These are phyloP conservation scores for Pyracantha coccinea DNA, from an alignment of 331 rosid species.

Conservation along the genomic window DNA sequence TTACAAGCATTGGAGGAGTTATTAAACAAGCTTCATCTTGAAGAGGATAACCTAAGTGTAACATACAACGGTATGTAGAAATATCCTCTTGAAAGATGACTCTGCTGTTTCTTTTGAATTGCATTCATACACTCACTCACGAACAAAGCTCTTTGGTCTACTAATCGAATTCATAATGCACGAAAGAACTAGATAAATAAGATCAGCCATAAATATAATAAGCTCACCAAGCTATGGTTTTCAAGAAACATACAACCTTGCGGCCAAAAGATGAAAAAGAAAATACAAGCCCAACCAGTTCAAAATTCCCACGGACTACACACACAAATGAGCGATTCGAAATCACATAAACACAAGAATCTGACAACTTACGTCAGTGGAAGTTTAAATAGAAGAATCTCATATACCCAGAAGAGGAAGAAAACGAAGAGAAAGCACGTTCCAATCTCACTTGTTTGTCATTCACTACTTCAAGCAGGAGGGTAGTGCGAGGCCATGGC, in stretches of 20 bases:
- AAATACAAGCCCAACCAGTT: constrained; percentile 2
- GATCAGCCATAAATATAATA: neutral
- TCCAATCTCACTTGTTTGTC: constrained; percentile 11
- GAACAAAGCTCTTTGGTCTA: neutral
- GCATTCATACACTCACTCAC: no score
- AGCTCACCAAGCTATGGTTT: constrained; percentile 8
- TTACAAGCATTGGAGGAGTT: constrained; percentile 55
- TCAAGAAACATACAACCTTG: constrained; percentile 6
- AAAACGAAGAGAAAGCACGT: constrained; percentile 11
- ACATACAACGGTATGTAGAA: constrained; percentile 2
- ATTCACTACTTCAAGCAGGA: constrained; percentile 57
- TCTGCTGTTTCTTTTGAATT: no score
- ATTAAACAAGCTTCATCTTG: constrained; percentile 41
- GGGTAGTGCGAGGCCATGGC: constrained; percentile 77
- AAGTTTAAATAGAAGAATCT: constrained; percentile 19
- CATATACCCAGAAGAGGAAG: constrained; percentile 15
- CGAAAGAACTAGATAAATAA: neutral
- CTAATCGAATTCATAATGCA: neutral
- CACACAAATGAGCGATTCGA: constrained; percentile 12
- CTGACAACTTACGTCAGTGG: constrained; percentile 14
- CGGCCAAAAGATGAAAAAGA: neutral
- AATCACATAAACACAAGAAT: constrained; percentile 22
- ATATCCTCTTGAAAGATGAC: no score
- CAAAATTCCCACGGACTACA: constrained; percentile 3
- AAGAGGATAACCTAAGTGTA: constrained; percentile 31